Percentiles rank a stretch among this genome's conserved stretches.
phyloP scores from a whole-genome alignment of 2,329 filamentous ascomycete species.

The Aspergillus fumigatiaffinis region DNA sequence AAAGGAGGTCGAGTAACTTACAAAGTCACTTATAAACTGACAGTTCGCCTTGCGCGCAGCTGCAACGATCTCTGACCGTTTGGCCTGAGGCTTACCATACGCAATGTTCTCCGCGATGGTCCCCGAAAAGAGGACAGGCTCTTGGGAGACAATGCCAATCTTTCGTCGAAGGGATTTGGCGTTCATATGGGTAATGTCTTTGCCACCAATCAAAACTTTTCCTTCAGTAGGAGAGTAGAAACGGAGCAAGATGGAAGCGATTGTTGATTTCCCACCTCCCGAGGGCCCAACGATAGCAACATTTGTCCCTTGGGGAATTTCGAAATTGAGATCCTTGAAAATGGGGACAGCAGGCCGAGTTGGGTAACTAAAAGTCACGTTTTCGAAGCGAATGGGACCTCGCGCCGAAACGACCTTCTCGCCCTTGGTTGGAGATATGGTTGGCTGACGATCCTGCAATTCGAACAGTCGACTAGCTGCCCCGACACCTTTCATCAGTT shows the following conservation, averaged over 20 bases:
- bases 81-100: constrained; percentile 79
- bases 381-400: constrained; percentile 80
- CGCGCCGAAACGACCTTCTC: constrained; percentile 74
- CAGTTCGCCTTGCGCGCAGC: constrained; percentile 93
- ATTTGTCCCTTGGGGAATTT: constrained; percentile 88
- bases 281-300: constrained; percentile 96
- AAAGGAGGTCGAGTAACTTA: constrained; percentile 38
- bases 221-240: constrained; percentile 85
- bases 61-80: constrained; percentile 73
- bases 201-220: constrained; percentile 75
- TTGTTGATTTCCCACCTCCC: constrained; percentile 93
- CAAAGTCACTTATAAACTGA: constrained; percentile 90
- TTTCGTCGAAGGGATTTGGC: constrained; percentile 86
- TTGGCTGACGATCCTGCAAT: constrained; percentile 82
- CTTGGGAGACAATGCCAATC: constrained; percentile 92
- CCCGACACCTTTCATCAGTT: constrained; percentile 98
- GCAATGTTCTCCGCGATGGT: constrained; percentile 80
- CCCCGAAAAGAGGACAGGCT: constrained; percentile 85
- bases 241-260: constrained; percentile 81
- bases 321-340: constrained; percentile 84
- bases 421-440: constrained; percentile 83
- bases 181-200: constrained; percentile 81
- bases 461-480: constrained; percentile 96
- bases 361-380: constrained; percentile 87
- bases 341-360: constrained; percentile 88